Conservation (phyloP, 1,139 yeast genomes). For the Scheffersomyces parashehatae region DNA sequence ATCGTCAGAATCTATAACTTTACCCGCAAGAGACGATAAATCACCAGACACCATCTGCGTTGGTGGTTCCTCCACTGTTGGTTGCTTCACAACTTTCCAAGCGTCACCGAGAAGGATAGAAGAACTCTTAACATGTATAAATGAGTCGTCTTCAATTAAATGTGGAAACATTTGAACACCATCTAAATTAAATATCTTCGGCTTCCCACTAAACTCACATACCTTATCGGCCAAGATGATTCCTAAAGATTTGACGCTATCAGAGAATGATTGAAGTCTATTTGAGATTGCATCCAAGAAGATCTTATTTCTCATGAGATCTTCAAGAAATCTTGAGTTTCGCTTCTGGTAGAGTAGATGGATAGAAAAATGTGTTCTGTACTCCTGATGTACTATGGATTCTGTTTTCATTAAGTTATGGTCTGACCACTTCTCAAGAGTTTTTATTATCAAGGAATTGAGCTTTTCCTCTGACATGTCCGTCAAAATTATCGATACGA, state of each 20-base stretch:
- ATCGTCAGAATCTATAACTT: slow-evolving; percentile 17
- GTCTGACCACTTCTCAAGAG: slow-evolving; percentile 34
- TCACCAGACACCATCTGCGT: slow-evolving; percentile 1
- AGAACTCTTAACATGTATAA: background rate
- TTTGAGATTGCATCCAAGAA: slow-evolving; percentile 47
- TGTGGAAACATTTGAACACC: slow-evolving; percentile 3
- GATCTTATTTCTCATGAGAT: slow-evolving; percentile 22
- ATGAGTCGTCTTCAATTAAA: background rate
- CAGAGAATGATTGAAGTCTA: slow-evolving; percentile 45
- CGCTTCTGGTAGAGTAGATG: slow-evolving; percentile 24
- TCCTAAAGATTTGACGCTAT: slow-evolving; percentile 43
- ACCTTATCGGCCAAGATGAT: slow-evolving; percentile 48
- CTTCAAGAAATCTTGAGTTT: slow-evolving; percentile 13
- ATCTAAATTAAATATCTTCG: slow-evolving; percentile 39
- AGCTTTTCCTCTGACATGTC: slow-evolving; percentile 4
- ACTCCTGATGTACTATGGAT: slow-evolving; percentile 35
- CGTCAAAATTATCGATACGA: slow-evolving; percentile 16
- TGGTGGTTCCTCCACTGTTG: slow-evolving; percentile 8
- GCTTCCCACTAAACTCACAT: slow-evolving; percentile 33
- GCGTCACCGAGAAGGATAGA: slow-evolving; percentile 6
- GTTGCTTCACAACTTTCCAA: slow-evolving; percentile 16
- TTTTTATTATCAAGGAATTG: slow-evolving; percentile 9
- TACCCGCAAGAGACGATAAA: background rate
- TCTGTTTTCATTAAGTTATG: slow-evolving; percentile 26
- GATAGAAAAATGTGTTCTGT: slow-evolving; percentile 34